These are phyloP conservation scores for Jackrogersella multiformis DNA, from an alignment of 495 filamentous ascomycete genomes.

Conservation along the genomic window DNA sequence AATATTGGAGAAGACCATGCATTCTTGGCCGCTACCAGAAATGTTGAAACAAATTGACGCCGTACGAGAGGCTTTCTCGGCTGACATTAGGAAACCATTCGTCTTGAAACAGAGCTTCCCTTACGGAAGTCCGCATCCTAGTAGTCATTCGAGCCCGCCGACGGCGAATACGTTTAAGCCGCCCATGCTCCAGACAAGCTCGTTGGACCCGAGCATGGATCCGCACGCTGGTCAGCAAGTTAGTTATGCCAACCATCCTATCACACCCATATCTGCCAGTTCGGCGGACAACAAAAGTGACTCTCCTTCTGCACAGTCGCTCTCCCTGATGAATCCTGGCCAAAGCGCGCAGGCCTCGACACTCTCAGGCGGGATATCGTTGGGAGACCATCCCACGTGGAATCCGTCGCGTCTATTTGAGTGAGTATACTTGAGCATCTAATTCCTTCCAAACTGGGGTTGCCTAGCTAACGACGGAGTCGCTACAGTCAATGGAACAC, in stretches of 20 bases:
- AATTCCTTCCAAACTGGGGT: background rate
- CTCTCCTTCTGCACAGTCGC: constrained; percentile 78
- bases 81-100: constrained; percentile 85
- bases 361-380: constrained; percentile 61
- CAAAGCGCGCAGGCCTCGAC: constrained; percentile 57
- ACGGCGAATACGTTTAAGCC: constrained; percentile 56
- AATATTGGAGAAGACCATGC: constrained; percentile 85
- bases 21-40: constrained; percentile 89
- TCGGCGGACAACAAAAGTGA: constrained; percentile 81
- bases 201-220: constrained; percentile 57
- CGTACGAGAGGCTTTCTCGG: constrained; percentile 90
- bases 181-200: constrained; percentile 48
- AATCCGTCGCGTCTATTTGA: constrained; percentile 94
- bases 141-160: constrained; percentile 68
- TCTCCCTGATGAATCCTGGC: constrained; percentile 76
- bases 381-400: constrained; percentile 80
- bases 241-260: constrained; percentile 78
- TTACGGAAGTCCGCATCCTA: constrained; percentile 79
- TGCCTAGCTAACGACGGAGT: constrained; percentile 42
- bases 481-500: constrained; percentile 85
- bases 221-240: constrained; percentile 65
- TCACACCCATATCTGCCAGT: constrained; percentile 82
- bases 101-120: constrained; percentile 89
- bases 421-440: constrained; percentile 63
- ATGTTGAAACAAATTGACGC: constrained; percentile 92